Evolutionary conservation across 139 green algal species (phyloP).

Genomic region (Bryopsis sp.): DNA sequence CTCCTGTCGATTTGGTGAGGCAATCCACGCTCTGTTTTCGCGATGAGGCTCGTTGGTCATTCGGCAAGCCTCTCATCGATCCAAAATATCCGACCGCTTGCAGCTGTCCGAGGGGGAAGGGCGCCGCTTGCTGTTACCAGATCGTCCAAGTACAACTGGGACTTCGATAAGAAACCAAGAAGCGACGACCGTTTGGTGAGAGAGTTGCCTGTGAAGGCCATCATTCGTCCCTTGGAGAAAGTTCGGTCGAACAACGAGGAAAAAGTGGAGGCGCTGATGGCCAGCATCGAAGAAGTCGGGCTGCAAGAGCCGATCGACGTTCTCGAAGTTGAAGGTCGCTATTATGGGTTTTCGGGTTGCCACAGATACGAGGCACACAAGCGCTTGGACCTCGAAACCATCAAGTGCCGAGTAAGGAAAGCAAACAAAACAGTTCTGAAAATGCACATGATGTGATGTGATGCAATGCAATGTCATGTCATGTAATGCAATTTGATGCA

Average conservation of each 20-base stretch:
- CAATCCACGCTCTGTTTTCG: too few species aligned
- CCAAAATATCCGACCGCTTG: too few species aligned
- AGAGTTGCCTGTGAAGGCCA: conserved; percentile 29
- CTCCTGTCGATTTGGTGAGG: too few species aligned
- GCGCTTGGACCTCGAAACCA: conserved; percentile 62
- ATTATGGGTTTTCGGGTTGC: conserved; percentile 84
- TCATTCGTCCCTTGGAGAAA: conserved; percentile 30
- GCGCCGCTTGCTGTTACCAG: too few species aligned
- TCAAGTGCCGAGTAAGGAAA: conserved; percentile 73
- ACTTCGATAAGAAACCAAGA: conserved; percentile 3
- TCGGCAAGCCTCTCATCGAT: too few species aligned
- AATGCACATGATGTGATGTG: conserved; percentile 72
- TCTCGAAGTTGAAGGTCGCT: conserved; percentile 55
- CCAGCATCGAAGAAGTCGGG: conserved; percentile 68
- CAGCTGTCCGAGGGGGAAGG: too few species aligned
- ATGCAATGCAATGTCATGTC: too few species aligned
- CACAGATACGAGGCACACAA: conserved; percentile 77
- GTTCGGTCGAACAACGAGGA: conserved; percentile 41
- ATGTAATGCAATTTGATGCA: too few species aligned
- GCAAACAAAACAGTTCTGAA: conserved; percentile 54
- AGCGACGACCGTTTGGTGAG: not conserved
- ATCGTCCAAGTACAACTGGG: conserved; percentile 35
- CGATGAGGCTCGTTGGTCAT: too few species aligned
- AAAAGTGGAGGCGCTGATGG: conserved; percentile 78
- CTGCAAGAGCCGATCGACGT: conserved; percentile 64